Percentiles rank a stretch among this genome's conserved stretches.
Evolutionary conservation across 352 stramenopile genomes (phyloP).

Genomic region (Poterioochromonas sp.): DNA sequence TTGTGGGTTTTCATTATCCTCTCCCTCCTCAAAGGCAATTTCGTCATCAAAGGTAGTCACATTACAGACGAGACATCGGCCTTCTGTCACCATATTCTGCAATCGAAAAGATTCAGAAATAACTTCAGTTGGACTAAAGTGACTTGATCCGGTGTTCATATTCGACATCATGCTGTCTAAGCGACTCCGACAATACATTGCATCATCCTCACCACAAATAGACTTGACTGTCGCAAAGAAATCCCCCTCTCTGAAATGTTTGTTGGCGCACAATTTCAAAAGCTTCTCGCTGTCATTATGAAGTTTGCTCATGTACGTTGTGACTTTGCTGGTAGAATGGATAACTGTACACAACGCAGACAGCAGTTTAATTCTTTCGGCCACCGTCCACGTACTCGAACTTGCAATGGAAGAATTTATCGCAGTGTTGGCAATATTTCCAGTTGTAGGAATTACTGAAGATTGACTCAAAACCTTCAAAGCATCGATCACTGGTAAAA

Average conservation of each 20-base stretch:
- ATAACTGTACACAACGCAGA: neutral
- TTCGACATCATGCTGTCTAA: neutral
- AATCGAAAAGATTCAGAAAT: neutral
- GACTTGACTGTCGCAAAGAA: neutral
- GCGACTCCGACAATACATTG: neutral
- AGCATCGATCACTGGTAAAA: neutral
- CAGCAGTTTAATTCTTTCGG: neutral
- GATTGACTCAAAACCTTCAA: neutral
- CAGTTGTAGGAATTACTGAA: neutral
- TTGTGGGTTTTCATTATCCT: neutral
- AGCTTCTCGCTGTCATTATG: constrained; percentile 7
- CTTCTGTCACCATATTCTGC: neutral
- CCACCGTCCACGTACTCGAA: neutral
- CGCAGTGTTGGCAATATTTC: too few species aligned
- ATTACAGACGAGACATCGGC: constrained; percentile 20
- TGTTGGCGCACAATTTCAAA: neutral
- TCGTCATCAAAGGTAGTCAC: constrained; percentile 1
- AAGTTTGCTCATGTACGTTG: neutral
- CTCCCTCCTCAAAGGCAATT: neutral
- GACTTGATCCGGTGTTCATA: neutral
- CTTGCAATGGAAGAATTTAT: too few species aligned
- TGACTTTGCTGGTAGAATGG: neutral
- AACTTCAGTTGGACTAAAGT: neutral
- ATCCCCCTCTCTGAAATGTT: neutral
- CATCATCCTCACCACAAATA: constrained; percentile 1